These are phyloP conservation scores for Cucumis cinereus DNA, from an alignment of 306 rosid species.

Conservation along the genomic window DNA sequence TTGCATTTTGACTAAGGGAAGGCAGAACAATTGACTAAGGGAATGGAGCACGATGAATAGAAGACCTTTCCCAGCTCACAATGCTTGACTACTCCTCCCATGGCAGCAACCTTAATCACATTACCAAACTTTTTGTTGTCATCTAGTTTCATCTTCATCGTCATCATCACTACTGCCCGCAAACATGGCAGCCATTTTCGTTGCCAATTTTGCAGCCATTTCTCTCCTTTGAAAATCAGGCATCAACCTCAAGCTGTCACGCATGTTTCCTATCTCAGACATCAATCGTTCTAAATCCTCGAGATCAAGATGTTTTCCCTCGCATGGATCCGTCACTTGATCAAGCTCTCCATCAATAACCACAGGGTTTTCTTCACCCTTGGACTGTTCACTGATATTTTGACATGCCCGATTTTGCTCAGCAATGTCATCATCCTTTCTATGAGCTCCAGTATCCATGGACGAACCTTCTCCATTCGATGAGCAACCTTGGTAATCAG, in stretches of 20 bases:
- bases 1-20: too few relatives aligned
- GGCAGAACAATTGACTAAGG: not conserved
- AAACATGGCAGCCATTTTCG: slow-evolving; percentile 83
- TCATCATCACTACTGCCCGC: slow-evolving; percentile 20
- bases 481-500: slow-evolving; percentile 34
- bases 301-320: slow-evolving; percentile 27
- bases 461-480: slow-evolving; percentile 21
- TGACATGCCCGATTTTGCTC: not conserved
- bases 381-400: not conserved
- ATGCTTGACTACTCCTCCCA: not conserved
- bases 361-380: slow-evolving; percentile 18
- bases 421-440: slow-evolving; percentile 1
- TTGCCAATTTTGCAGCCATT: slow-evolving; percentile 78
- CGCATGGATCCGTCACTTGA: slow-evolving; percentile 16
- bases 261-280: slow-evolving; percentile 84
- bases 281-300: slow-evolving; percentile 80
- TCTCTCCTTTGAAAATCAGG: slow-evolving; percentile 84
- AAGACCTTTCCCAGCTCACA: not conserved
- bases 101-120: not conserved
- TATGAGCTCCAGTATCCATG: slow-evolving; percentile 24
- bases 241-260: slow-evolving; percentile 66
- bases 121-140: not conserved
- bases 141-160: not conserved
- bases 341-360: slow-evolving; percentile 11
- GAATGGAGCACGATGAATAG: not conserved